These are phyloP conservation scores for Fusarium hostae DNA, from an alignment of 2,329 filamentous ascomycete species.

Conservation along the genomic window DNA sequence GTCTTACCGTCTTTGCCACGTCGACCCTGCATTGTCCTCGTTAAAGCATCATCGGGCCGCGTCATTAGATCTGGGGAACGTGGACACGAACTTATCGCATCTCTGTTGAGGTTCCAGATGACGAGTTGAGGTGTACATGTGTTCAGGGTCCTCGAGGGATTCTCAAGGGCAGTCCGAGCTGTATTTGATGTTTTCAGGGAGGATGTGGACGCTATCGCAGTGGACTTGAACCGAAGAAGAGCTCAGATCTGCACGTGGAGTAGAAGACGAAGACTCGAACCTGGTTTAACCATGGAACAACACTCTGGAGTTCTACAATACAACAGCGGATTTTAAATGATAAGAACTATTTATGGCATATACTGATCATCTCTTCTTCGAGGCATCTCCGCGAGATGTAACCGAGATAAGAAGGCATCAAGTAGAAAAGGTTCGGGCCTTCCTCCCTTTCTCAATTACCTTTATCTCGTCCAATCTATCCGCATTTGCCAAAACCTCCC, in stretches of 20 bases:
- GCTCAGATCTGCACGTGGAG: neutral
- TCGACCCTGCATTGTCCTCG: neutral
- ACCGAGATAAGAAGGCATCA: neutral
- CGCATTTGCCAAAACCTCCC: no score
- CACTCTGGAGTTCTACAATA: neutral
- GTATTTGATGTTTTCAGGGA: neutral
- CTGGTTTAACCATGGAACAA: no score
- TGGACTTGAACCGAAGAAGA: no score
- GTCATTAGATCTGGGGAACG: constrained; percentile 2
- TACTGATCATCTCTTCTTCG: neutral
- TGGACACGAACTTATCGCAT: constrained; percentile 26
- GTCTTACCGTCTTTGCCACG: neutral
- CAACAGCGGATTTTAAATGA: neutral
- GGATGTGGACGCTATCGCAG: no score
- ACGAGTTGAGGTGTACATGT: constrained; percentile 3
- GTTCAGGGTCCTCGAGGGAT: neutral
- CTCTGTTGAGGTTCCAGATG: constrained; percentile 6
- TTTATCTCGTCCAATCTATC: neutral
- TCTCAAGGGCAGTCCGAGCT: neutral
- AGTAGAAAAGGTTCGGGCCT: constrained; percentile 23
- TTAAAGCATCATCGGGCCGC: neutral
- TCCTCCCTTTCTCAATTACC: neutral
- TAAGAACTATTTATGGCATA: neutral
- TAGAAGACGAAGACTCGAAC: neutral
- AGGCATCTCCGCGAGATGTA: constrained; percentile 13